phyloP scores from a whole-genome alignment of 345 rosid species.

The Conringia planisiliqua region DNA sequence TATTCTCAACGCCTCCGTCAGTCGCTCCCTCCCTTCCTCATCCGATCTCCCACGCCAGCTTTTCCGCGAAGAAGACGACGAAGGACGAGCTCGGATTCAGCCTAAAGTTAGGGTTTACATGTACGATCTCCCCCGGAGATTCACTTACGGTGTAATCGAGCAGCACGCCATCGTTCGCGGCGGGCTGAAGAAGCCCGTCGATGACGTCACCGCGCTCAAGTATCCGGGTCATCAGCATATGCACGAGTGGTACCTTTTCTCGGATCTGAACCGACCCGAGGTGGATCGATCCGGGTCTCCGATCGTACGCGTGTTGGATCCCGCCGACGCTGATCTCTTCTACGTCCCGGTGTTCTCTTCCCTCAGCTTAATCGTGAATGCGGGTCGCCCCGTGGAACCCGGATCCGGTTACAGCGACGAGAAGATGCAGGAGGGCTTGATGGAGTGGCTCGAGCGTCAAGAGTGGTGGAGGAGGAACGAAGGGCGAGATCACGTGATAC shows the following conservation, averaged over 20 bases:
- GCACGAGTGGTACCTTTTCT: slow-evolving; percentile 93
- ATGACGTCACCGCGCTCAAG: slow-evolving; percentile 47
- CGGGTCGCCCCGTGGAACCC: slow-evolving; percentile 37
- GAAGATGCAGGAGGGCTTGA: slow-evolving; percentile 74
- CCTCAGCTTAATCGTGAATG: slow-evolving; percentile 69
- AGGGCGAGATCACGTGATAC: slow-evolving; percentile 78
- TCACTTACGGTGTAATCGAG: slow-evolving; percentile 77
- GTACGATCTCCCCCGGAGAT: slow-evolving; percentile 77
- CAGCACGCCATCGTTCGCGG: slow-evolving; percentile 80
- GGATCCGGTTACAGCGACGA: slow-evolving; percentile 71
- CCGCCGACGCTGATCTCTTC: slow-evolving; percentile 83
- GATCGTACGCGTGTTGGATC: slow-evolving; percentile 53
- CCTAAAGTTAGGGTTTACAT: slow-evolving; percentile 54
- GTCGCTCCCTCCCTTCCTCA: slow-evolving; percentile 40
- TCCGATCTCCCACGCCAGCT: slow-evolving; percentile 30
- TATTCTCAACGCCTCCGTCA: slow-evolving; percentile 59
- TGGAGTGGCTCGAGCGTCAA: slow-evolving; percentile 79
- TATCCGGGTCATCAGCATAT: slow-evolving; percentile 99
- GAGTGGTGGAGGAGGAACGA: slow-evolving; percentile 73
- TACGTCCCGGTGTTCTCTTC: slow-evolving; percentile 88
- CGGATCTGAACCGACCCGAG: slow-evolving; percentile 61
- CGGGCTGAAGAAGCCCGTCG: slow-evolving; percentile 28
- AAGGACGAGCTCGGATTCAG: slow-evolving; percentile 10
- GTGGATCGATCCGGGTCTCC: slow-evolving; percentile 65
- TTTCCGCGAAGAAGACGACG: slow-evolving; percentile 9